Conservation (phyloP, 2,329 filamentous ascomycete genomes). For the Penicillium psychrosexuale region DNA sequence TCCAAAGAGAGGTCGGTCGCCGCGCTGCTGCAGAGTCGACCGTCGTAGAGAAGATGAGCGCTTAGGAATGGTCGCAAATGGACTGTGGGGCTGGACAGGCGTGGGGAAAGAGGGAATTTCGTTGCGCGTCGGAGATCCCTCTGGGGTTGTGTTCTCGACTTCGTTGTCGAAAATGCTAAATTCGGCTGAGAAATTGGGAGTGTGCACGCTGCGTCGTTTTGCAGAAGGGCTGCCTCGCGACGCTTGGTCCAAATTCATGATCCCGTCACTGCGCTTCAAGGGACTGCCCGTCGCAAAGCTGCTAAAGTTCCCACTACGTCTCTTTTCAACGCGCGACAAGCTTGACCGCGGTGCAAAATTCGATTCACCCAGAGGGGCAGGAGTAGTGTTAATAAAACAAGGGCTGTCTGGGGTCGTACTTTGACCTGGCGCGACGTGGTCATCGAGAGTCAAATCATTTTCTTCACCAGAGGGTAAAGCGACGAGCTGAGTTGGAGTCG, state of each 20-base stretch:
- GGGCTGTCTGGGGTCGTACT: constrained; percentile 19
- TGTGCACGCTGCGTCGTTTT: constrained; percentile 85
- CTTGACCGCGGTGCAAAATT: constrained; percentile 36
- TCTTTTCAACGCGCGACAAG: constrained; percentile 50
- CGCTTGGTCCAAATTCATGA: constrained; percentile 79
- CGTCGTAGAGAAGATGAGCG: constrained; percentile 75
- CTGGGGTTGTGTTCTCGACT: constrained; percentile 20
- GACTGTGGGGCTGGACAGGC: constrained; percentile 44
- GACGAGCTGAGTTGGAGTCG: constrained; percentile 50
- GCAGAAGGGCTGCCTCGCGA: constrained; percentile 80
- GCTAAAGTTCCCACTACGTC: constrained; percentile 46
- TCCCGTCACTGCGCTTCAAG: constrained; percentile 85
- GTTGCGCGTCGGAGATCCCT: constrained; percentile 24
- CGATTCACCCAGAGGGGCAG: constrained; percentile 20
- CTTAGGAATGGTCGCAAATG: constrained; percentile 58
- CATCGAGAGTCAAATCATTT: constrained; percentile 38
- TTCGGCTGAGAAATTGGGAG: constrained; percentile 59
- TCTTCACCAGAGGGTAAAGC: constrained; percentile 49
- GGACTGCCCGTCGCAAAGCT: constrained; percentile 67
- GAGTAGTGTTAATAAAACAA: constrained; percentile 42
- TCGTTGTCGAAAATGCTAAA: constrained; percentile 72
- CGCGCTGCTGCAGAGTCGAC: constrained; percentile 82
- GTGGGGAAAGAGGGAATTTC: constrained; percentile 28
- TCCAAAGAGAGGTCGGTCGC: constrained; percentile 60
- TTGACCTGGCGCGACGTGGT: constrained; percentile 24